A percentile compares a stretch with the other conserved stretches of the same genome.
Conservation (phyloP, 1,284 basidiomycete genomes). For the Pseudozyma sp. region DNA sequence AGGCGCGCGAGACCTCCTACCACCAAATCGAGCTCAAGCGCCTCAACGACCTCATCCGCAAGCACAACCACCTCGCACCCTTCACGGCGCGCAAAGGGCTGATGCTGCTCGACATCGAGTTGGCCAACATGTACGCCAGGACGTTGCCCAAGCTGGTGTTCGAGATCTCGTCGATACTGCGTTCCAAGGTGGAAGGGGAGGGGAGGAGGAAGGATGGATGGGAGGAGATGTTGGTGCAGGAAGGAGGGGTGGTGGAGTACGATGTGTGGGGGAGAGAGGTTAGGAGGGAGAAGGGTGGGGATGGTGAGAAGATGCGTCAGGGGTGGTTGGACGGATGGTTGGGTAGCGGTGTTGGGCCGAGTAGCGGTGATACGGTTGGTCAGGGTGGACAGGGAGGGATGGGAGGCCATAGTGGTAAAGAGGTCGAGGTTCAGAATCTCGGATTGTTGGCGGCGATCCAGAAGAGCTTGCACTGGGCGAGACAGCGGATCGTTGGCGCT, state of each 20-base stretch:
- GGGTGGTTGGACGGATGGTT: conserved; percentile 25
- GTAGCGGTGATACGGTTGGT: neutral
- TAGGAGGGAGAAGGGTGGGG: neutral
- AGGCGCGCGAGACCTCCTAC: conserved; percentile 73
- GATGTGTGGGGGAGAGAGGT: conserved; percentile 45
- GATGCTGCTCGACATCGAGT: conserved; percentile 37
- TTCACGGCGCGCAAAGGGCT: conserved; percentile 54
- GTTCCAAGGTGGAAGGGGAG: neutral
- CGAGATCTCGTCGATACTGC: conserved; percentile 10
- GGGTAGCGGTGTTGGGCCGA: conserved; percentile 1
- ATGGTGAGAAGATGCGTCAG: neutral
- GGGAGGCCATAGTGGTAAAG: neutral
- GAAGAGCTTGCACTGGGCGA: conserved; percentile 43
- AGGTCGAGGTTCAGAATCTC: conserved; percentile 2
- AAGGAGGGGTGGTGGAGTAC: conserved; percentile 10
- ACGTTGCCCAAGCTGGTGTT: conserved; percentile 16
- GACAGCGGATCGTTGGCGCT: conserved; percentile 22
- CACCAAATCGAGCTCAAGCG: conserved; percentile 47
- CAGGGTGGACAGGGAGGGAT: neutral
- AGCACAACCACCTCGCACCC: conserved; percentile 60
- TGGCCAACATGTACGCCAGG: conserved; percentile 23
- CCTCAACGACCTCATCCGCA: conserved; percentile 55
- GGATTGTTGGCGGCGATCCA: conserved; percentile 34
- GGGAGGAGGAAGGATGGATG: conserved; percentile 5
- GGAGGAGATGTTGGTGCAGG: conserved; percentile 1